phyloP scores from a whole-genome alignment of 352 stramenopile genomes.

The Phytophthora boehmeriae region DNA sequence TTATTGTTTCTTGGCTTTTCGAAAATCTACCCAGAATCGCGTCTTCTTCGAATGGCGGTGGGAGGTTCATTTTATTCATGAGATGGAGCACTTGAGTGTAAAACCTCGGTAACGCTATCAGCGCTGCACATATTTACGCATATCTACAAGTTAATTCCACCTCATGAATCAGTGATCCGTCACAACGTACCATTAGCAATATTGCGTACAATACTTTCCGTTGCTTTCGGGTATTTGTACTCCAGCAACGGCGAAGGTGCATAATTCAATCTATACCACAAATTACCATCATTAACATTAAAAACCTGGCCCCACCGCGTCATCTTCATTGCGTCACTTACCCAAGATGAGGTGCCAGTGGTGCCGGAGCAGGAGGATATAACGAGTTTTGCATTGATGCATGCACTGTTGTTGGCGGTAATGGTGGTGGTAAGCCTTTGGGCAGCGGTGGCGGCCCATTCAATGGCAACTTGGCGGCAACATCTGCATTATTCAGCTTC shows the following conservation, averaged over 20 bases:
- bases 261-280: conserved; percentile 71
- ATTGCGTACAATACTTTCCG: conserved; percentile 79
- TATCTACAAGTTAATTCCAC: conserved; percentile 7
- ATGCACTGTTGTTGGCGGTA: conserved; percentile 24
- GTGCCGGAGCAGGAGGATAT: conserved; percentile 35
- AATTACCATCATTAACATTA: conserved; percentile 5
- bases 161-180: neutral
- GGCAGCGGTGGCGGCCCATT: conserved; percentile 33
- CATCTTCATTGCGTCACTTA: conserved; percentile 22
- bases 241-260: conserved; percentile 80
- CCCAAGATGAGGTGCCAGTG: conserved; percentile 79
- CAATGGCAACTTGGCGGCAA: neutral
- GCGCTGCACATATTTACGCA: conserved; percentile 37
- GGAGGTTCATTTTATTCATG: conserved; percentile 94
- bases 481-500: conserved; percentile 7
- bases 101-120: conserved; percentile 86
- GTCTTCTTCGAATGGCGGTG: conserved; percentile 73
- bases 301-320: neutral
- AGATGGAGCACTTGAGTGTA: conserved; percentile 92
- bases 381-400: conserved; percentile 9
- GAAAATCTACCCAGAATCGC: conserved; percentile 76
- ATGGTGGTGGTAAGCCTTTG: conserved; percentile 37
- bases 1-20: conserved; percentile 15
- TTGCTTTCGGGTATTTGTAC: conserved; percentile 89
- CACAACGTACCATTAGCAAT: conserved; percentile 80